Evolutionary conservation across 108 stramenopile species (phyloP).

Genomic region (Nitzschia sp.): DNA sequence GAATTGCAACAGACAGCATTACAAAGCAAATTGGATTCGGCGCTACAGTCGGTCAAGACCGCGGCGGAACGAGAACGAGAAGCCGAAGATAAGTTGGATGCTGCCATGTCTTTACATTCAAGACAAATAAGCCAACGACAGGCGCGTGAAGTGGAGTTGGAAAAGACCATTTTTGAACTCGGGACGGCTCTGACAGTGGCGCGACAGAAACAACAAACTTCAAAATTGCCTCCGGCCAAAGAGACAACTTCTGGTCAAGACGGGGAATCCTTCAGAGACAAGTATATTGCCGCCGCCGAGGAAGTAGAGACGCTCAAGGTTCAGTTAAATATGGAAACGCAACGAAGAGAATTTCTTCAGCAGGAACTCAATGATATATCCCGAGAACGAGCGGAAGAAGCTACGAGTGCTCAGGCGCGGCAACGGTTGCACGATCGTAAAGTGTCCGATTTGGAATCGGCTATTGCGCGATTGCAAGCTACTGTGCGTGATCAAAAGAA

Average conservation of each 20-base stretch:
- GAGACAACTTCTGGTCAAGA: conserved; percentile 8
- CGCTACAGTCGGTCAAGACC: conserved; percentile 49
- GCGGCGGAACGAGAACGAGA: conserved; percentile 65
- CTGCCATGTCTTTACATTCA: conserved; percentile 65
- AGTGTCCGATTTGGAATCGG: conserved; percentile 62
- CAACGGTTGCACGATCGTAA: conserved; percentile 67
- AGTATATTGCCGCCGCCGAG: conserved; percentile 36
- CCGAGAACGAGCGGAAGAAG: conserved; percentile 69
- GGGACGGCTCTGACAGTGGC: conserved; percentile 72
- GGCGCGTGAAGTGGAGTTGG: conserved; percentile 75
- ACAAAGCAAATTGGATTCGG: conserved; percentile 58
- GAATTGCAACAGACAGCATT: conserved; percentile 48
- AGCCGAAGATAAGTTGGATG: conserved; percentile 77
- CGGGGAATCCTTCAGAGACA: conserved; percentile 27
- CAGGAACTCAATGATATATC: conserved; percentile 68
- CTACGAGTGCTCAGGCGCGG: conserved; percentile 44
- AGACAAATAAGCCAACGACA: conserved; percentile 68
- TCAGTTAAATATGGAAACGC: conserved; percentile 49
- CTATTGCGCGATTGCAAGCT: conserved; percentile 55
- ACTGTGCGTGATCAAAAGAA: conserved; percentile 18
- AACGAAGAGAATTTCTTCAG: conserved; percentile 60
- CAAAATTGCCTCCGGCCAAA: neutral
- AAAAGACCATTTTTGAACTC: conserved; percentile 77
- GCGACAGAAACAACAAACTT: conserved; percentile 34
- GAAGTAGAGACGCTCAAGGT: conserved; percentile 55